Evolutionary conservation across 2,329 filamentous ascomycete species (phyloP).

Genomic region (Lachnellula subtilissima): DNA sequence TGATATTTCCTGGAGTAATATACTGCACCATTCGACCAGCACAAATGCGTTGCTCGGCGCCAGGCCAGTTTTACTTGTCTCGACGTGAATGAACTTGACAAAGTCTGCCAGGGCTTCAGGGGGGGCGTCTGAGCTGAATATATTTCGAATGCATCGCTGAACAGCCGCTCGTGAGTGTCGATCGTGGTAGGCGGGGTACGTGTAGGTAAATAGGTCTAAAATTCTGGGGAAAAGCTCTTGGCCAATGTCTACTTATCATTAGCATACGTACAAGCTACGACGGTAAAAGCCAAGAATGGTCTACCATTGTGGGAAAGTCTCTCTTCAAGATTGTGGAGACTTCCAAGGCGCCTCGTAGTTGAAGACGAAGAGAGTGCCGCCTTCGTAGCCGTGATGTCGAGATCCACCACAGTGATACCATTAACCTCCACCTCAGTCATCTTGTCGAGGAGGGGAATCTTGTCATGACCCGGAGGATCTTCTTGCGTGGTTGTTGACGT

Average conservation of each 20-base stretch:
- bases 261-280: conserved; percentile 7
- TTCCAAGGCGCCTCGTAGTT: conserved; percentile 49
- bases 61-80: conserved; percentile 72
- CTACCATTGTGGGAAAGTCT: conserved; percentile 51
- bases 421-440: conserved; percentile 48
- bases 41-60: conserved; percentile 80
- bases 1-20: conserved; percentile 69
- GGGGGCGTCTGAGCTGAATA: conserved; percentile 56
- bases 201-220: conserved; percentile 74
- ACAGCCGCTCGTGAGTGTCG: conserved; percentile 77
- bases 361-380: conserved; percentile 57
- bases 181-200: conserved; percentile 83
- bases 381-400: conserved; percentile 48
- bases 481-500: conserved; percentile 2
- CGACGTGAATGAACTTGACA: conserved; percentile 61
- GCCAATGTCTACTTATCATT: conserved; percentile 32
- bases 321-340: conserved; percentile 53
- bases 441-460: conserved; percentile 30
- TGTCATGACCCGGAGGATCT: conserved; percentile 27
- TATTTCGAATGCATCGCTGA: conserved; percentile 68
- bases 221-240: conserved; percentile 45
- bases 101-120: conserved; percentile 58
- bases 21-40: conserved; percentile 81
- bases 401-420: conserved; percentile 42
- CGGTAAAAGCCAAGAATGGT: neutral